Conservation (phyloP, 2,329 filamentous ascomycete species). For the Xylaria sp. region DNA sequence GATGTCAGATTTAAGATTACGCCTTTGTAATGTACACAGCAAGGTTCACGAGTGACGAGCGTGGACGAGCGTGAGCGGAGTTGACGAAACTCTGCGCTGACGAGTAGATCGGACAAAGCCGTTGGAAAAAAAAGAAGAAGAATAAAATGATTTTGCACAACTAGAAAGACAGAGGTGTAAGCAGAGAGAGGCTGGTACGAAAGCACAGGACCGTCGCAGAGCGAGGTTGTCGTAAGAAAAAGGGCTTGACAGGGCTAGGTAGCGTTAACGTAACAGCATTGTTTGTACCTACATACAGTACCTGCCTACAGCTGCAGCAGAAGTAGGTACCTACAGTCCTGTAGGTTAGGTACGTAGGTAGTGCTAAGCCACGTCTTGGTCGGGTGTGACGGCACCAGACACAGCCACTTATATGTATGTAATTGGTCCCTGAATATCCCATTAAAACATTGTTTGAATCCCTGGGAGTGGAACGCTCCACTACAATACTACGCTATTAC, state of each 20-base stretch:
- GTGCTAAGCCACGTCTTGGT: slow-evolving; percentile 25
- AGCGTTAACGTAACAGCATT: not conserved
- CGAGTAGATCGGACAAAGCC: slow-evolving; percentile 2
- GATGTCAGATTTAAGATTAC: slow-evolving; percentile 4
- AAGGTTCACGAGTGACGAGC: slow-evolving; percentile 1
- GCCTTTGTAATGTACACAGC: slow-evolving; percentile 24
- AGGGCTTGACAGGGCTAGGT: not conserved
- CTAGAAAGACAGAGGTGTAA: slow-evolving; percentile 22
- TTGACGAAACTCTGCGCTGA: slow-evolving; percentile 4
- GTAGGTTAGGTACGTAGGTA: slow-evolving; percentile 9
- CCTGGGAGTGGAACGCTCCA: slow-evolving; percentile 8
- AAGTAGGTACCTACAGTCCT: not conserved
- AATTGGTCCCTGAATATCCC: slow-evolving; percentile 17
- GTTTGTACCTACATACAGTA: too few species aligned
- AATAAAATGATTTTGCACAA: slow-evolving; percentile 23
- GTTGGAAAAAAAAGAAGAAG: slow-evolving; percentile 22
- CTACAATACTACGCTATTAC: slow-evolving; percentile 4
- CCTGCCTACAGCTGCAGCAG: not conserved
- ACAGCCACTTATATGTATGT: slow-evolving; percentile 15
- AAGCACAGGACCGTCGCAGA: slow-evolving; percentile 10
- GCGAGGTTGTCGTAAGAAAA: slow-evolving; percentile 13
- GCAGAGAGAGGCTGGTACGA: slow-evolving; percentile 20
- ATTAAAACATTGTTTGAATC: slow-evolving; percentile 8
- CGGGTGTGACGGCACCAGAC: slow-evolving; percentile 21
- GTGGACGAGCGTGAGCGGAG: not conserved